These are phyloP conservation scores for Fusarium sp. DNA, from an alignment of 2,329 filamentous ascomycete genomes.

Conservation along the genomic window DNA sequence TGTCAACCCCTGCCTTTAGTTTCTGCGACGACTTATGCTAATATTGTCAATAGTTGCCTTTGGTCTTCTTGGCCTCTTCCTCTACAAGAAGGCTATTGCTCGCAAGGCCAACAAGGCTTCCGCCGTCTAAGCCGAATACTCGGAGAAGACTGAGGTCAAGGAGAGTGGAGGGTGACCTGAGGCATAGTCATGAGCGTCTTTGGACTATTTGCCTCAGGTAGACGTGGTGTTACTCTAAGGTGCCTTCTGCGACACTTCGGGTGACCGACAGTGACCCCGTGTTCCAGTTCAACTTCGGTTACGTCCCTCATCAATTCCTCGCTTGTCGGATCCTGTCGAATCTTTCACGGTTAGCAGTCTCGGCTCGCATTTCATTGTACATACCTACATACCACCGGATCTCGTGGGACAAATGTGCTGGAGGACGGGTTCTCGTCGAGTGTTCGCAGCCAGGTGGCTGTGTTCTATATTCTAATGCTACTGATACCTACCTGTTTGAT, in stretches of 20 bases:
- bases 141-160: slow-evolving; percentile 24
- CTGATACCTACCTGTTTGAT: slow-evolving; percentile 50
- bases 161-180: slow-evolving; percentile 41
- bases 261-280: slow-evolving; percentile 48
- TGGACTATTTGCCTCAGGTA: slow-evolving; percentile 31
- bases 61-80: slow-evolving; percentile 47
- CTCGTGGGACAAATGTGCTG: slow-evolving; percentile 45
- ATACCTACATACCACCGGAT: slow-evolving; percentile 40
- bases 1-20: slow-evolving; percentile 14
- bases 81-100: slow-evolving; percentile 49
- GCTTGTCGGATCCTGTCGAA: slow-evolving; percentile 23
- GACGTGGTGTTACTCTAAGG: slow-evolving; percentile 43
- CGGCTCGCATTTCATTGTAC: slow-evolving; percentile 41
- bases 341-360: slow-evolving; percentile 17
- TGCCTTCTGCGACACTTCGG: slow-evolving; percentile 46
- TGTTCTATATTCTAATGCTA: slow-evolving; percentile 51
- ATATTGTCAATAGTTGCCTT: slow-evolving; percentile 47
- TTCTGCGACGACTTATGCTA: slow-evolving; percentile 19
- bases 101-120: slow-evolving; percentile 51
- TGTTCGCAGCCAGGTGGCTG: slow-evolving; percentile 46
- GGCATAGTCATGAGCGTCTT: slow-evolving; percentile 34
- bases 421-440: slow-evolving; percentile 48
- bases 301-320: slow-evolving; percentile 41
- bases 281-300: slow-evolving; percentile 42
- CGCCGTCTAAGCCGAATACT: slow-evolving; percentile 32